Base-by-base conservation (phyloP, 345 rosid species). In the Melaleuca quinquenervia region DNA sequence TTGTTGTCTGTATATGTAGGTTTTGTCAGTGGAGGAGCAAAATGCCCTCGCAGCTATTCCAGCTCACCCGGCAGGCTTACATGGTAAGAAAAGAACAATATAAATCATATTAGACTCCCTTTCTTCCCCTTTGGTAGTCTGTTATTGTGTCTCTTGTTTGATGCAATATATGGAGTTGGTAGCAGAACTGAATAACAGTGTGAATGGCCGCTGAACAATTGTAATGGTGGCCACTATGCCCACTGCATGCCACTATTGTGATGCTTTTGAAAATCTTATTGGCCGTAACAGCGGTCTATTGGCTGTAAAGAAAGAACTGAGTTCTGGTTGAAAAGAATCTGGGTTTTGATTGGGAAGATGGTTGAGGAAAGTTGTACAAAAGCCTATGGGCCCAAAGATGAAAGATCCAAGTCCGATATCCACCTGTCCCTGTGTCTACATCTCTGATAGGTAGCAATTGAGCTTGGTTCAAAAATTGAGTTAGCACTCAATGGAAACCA, bases 41-140 rank as follows among this genome's bases (percentile, higher is more conserved):
- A 92, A 90, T 87, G 94, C 90, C 53, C 97, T 96, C 76, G 99
- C 99, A 70, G 96, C 98, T 60, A 96, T 96, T 24, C 98, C 99
- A 16, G 98, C 99, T 70, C 99, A 96, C 89, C 95, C 97, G 3
- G 94, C 91, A 85, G 98, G 96, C 85, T 88, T 97, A 87, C 94
- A 93, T 89, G 96, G 99, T 97, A 91, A 84, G 92, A 53, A 41
- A 80, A 51, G 55, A 24, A 55, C 64, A 44, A 50, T 52, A 16
- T 52, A 18, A 82, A 82, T 1, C 1, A 32, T 85, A 16, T 53
- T 52, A 11, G 45, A 45, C 27, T 52, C 5, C 83, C 24, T 76
- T 9, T 8, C n/a, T 44, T 50, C 51, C 78, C 48, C 13, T 41
- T 18, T 50, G 64, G 27, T 41, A 18, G 5, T 26, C 58, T 83